These are phyloP conservation scores for Ustilago nuda DNA, from an alignment of 1,284 basidiomycete species.

Conservation along the genomic window DNA sequence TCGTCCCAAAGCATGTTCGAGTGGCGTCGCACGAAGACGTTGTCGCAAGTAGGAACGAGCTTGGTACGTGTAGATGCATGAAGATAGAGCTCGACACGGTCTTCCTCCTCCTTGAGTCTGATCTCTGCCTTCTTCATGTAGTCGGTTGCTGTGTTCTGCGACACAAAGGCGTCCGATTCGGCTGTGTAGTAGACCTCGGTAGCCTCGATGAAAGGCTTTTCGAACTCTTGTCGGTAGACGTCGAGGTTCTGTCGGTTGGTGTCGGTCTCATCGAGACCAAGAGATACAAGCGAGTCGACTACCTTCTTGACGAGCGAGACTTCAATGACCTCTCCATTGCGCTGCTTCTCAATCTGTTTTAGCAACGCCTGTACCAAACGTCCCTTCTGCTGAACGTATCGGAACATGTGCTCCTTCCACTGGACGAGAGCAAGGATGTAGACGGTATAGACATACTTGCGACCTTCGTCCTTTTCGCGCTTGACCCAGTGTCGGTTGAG, in stretches of 20 bases:
- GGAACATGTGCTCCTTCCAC: constrained; percentile 94
- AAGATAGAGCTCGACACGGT: constrained; percentile 92
- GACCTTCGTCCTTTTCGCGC: constrained; percentile 95
- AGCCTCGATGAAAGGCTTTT: constrained; percentile 85
- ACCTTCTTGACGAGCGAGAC: constrained; percentile 94
- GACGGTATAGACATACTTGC: constrained; percentile 92
- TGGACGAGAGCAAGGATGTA: constrained; percentile 96
- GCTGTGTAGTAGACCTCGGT: constrained; percentile 92
- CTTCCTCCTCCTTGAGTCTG: constrained; percentile 91
- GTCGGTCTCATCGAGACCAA: constrained; percentile 91
- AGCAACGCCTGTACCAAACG: constrained; percentile 90
- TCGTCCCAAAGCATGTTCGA: constrained; percentile 90
- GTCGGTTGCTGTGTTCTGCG: constrained; percentile 90
- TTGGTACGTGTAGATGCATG: constrained; percentile 74
- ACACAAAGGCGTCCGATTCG: constrained; percentile 90
- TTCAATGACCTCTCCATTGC: constrained; percentile 94
- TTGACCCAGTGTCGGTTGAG: constrained; percentile 99
- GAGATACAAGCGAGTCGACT: constrained; percentile 91
- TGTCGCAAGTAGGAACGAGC: constrained; percentile 90
- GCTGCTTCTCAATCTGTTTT: constrained; percentile 88
- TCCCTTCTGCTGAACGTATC: constrained; percentile 80
- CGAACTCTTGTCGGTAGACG: constrained; percentile 92
- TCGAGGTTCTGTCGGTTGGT: constrained; percentile 92
- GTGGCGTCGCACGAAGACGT: constrained; percentile 90
- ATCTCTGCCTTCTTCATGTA: constrained; percentile 97